These are phyloP conservation scores for Penicillium sp. DNA, from an alignment of 2,329 filamentous ascomycete species.

Conservation along the genomic window DNA sequence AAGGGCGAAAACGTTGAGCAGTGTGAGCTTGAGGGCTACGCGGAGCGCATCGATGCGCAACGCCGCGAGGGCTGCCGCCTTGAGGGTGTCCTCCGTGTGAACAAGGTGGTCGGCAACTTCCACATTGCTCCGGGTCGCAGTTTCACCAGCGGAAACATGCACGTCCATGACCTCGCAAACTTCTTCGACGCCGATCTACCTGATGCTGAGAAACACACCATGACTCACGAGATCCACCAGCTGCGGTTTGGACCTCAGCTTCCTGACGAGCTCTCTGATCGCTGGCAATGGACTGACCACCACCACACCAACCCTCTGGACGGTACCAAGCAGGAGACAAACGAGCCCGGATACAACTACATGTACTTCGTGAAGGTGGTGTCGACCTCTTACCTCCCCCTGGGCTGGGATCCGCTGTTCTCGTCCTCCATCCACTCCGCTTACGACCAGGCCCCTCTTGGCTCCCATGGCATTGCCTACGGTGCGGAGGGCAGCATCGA, in stretches of 20 bases:
- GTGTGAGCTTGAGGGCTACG: conserved; percentile 89
- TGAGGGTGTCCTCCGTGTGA: conserved; percentile 82
- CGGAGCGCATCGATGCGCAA: conserved; percentile 76
- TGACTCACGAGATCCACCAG: conserved; percentile 78
- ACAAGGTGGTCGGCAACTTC: conserved; percentile 98
- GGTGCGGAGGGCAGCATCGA: conserved; percentile 71
- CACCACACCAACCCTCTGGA: conserved; percentile 82
- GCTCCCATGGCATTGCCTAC: conserved; percentile 58
- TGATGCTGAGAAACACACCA: conserved; percentile 63
- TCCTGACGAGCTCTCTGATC: conserved; percentile 57
- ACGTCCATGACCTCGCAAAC: conserved; percentile 93
- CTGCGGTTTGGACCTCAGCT: conserved; percentile 89
- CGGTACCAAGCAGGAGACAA: conserved; percentile 63
- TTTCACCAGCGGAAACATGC: conserved; percentile 93
- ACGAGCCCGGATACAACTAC: conserved; percentile 81
- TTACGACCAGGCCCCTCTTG: conserved; percentile 53
- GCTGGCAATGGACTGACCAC: conserved; percentile 72
- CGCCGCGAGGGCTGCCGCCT: conserved; percentile 88
- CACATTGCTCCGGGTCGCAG: conserved; percentile 92
- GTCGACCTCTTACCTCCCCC: conserved; percentile 82
- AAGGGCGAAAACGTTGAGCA: conserved; percentile 87
- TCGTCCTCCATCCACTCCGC: conserved; percentile 31
- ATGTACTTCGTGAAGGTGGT: conserved; percentile 99
- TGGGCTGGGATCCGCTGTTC: conserved; percentile 68
- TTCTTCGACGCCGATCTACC: conserved; percentile 90